phyloP scores from a whole-genome alignment of 2,329 filamentous ascomycete species.

The Chaetomium strumarium region DNA sequence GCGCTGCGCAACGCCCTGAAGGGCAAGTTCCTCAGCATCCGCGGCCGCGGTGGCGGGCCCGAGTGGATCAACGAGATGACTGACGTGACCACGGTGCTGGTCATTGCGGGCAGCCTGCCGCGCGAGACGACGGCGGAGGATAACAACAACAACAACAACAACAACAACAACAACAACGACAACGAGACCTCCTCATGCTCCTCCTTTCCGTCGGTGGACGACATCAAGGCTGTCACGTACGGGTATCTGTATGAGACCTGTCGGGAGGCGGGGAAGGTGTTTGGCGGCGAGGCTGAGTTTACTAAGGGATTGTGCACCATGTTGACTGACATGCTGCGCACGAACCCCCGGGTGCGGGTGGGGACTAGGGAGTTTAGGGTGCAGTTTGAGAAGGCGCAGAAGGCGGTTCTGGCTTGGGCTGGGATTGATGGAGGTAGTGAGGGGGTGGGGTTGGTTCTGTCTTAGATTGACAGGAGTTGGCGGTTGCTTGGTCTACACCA shows the following conservation, averaged over 20 bases:
- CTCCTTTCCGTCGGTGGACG: slow-evolving; percentile 14
- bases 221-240: slow-evolving; percentile 22
- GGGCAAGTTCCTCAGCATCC: slow-evolving; percentile 23
- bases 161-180: no score
- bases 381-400: slow-evolving; percentile 24
- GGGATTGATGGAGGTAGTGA: slow-evolving; percentile 13
- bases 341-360: slow-evolving; percentile 9
- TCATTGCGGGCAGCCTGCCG: slow-evolving; percentile 15
- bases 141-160: no score
- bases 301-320: slow-evolving; percentile 21
- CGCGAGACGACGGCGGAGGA: slow-evolving; percentile 8
- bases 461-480: not conserved
- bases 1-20: slow-evolving; percentile 26
- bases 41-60: slow-evolving; percentile 19
- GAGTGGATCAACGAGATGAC: slow-evolving; percentile 27
- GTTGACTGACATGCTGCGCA: slow-evolving; percentile 12
- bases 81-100: slow-evolving; percentile 21
- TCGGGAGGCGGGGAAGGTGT: slow-evolving; percentile 16
- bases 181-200: no score
- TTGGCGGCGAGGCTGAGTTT: slow-evolving; percentile 23
- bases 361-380: slow-evolving; percentile 20
- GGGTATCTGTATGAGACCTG: slow-evolving; percentile 24
- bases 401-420: slow-evolving; percentile 26
- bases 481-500: not conserved
- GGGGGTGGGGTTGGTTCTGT: slow-evolving; percentile 23